Evolutionary conservation across 495 filamentous ascomycete species (phyloP).

Genomic region (Ramalina intermedia): DNA sequence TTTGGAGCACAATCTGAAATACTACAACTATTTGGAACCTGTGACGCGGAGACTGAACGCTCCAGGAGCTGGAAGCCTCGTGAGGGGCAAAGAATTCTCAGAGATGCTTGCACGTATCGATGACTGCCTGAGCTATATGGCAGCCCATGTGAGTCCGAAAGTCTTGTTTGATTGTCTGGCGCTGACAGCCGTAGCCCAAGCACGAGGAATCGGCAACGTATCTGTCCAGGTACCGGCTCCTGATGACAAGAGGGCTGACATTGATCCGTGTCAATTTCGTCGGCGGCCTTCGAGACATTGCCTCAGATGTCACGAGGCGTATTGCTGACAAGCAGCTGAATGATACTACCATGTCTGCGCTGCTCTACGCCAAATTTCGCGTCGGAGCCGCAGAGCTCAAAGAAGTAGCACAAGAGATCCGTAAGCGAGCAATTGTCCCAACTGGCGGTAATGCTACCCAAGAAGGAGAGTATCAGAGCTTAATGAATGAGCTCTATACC

Average conservation of each 20-base stretch:
- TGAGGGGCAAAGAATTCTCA: slow-evolving; percentile 65
- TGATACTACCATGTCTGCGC: slow-evolving; percentile 60
- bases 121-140: slow-evolving; percentile 81
- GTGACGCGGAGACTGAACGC: slow-evolving; percentile 83
- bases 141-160: slow-evolving; percentile 48
- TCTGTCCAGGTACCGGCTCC: slow-evolving; percentile 51
- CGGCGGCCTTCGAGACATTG: slow-evolving; percentile 50
- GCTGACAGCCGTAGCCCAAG: slow-evolving; percentile 38
- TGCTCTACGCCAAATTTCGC: slow-evolving; percentile 66
- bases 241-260: slow-evolving; percentile 58
- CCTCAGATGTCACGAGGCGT: slow-evolving; percentile 53
- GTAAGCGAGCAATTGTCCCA: slow-evolving; percentile 48
- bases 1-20: slow-evolving; percentile 72
- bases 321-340: slow-evolving; percentile 57
- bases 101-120: slow-evolving; percentile 78
- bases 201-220: slow-evolving; percentile 83
- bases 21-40: slow-evolving; percentile 83
- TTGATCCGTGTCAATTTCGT: slow-evolving; percentile 83
- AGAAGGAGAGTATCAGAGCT: slow-evolving; percentile 52
- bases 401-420: slow-evolving; percentile 50
- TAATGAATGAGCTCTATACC: slow-evolving; percentile 53
- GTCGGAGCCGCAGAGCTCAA: slow-evolving; percentile 54
- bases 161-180: neutral
- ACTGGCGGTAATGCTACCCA: slow-evolving; percentile 44
- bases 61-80: slow-evolving; percentile 70